Conservation (phyloP, 306 rosid genomes). For the Acacia acuminata region DNA sequence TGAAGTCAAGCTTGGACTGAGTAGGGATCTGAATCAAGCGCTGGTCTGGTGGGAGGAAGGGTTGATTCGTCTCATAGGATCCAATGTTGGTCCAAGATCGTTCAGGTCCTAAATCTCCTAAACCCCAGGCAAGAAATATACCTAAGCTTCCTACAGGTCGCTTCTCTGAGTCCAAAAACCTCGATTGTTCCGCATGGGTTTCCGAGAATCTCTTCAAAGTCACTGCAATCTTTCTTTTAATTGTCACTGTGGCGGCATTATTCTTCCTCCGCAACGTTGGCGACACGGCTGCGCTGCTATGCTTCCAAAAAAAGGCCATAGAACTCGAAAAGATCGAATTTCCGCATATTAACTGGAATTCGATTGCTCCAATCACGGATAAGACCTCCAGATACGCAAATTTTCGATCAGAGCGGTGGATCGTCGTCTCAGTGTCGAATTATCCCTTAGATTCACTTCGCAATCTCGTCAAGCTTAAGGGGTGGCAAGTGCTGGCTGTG, state of each 20-base stretch:
- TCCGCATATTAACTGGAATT: slow-evolving; percentile 65
- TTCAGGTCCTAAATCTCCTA: slow-evolving; percentile 45
- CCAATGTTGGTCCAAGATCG: slow-evolving; percentile 94
- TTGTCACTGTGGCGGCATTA: slow-evolving; percentile 68
- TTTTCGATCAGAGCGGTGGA: slow-evolving; percentile 80
- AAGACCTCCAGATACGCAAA: slow-evolving; percentile 56
- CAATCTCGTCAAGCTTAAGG: slow-evolving; percentile 65
- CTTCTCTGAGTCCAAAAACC: slow-evolving; percentile 55
- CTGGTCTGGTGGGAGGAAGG: neutral
- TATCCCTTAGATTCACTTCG: slow-evolving; percentile 74
- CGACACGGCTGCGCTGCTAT: slow-evolving; percentile 80
- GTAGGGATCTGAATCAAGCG: neutral
- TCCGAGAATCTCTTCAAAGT: slow-evolving; percentile 70
- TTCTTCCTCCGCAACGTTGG: slow-evolving; percentile 88
- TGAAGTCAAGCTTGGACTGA: slow-evolving; percentile 37
- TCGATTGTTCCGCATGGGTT: slow-evolving; percentile 60
- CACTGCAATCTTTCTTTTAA: slow-evolving; percentile 47
- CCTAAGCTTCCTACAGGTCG: slow-evolving; percentile 50
- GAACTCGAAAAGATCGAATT: slow-evolving; percentile 72
- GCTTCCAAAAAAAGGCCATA: slow-evolving; percentile 68
- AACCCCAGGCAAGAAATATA: slow-evolving; percentile 50
- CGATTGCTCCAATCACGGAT: slow-evolving; percentile 54
- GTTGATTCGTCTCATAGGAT: slow-evolving; percentile 10
- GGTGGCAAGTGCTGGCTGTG: slow-evolving; percentile 94
- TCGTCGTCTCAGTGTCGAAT: slow-evolving; percentile 79